Percentiles rank a stretch among this genome's conserved stretches.
Evolutionary conservation across 1,139 yeast species (phyloP).

Genomic region (Saccharomycopsis phalli): DNA sequence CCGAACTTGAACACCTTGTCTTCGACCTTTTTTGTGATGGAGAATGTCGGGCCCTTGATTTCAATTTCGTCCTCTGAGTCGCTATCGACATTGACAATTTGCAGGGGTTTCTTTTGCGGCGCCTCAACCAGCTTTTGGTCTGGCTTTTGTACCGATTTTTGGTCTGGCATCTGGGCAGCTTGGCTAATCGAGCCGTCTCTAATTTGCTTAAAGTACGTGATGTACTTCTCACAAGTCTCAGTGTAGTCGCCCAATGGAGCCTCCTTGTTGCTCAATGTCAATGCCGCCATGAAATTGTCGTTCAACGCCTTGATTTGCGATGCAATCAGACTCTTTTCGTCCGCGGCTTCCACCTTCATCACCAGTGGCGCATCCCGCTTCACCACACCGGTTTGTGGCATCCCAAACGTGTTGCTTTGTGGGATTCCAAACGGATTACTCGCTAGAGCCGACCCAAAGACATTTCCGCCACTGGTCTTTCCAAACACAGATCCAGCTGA

Average conservation of each 20-base stretch:
- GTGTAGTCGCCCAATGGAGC: slow-evolving; percentile 53
- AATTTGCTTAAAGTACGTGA: slow-evolving; percentile 42
- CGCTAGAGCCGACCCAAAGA: background rate
- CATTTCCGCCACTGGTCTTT: background rate
- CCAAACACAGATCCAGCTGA: background rate
- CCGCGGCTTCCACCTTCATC: background rate
- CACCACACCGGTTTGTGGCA: background rate
- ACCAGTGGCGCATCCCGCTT: background rate
- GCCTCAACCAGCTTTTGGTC: slow-evolving; percentile 9
- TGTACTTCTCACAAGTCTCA: slow-evolving; percentile 50
- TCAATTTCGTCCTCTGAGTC: slow-evolving; percentile 36
- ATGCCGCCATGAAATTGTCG: slow-evolving; percentile 46
- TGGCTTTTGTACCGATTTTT: slow-evolving; percentile 1
- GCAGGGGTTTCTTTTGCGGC: background rate
- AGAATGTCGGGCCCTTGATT: slow-evolving; percentile 29
- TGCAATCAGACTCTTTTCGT: slow-evolving; percentile 11
- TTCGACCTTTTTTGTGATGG: slow-evolving; percentile 23
- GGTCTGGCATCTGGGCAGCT: no score
- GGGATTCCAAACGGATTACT: slow-evolving; percentile 1
- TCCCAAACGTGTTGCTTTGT: slow-evolving; percentile 3
- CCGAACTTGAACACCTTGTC: slow-evolving; percentile 54
- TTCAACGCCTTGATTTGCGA: slow-evolving; percentile 59
- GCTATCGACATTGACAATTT: slow-evolving; percentile 25
- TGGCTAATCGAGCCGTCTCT: slow-evolving; percentile 6
- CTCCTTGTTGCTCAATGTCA: slow-evolving; percentile 35